Base-by-base conservation (phyloP, 306 rosid species). In the Glycine soja region DNA sequence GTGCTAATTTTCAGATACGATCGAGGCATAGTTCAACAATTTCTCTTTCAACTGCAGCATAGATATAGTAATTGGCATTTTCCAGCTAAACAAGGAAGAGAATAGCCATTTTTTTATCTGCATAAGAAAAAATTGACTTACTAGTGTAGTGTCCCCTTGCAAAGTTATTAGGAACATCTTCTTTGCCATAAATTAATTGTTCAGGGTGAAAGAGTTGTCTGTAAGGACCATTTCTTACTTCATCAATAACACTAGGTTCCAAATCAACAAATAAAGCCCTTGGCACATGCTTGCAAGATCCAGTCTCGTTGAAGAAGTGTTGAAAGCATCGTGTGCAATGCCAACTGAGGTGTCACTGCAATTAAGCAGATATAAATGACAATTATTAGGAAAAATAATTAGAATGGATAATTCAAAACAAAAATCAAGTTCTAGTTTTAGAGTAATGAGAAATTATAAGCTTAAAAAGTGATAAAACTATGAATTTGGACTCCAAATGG, bases 141-240 rank as follows among this genome's bases (percentile, higher is more conserved):
- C 93, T 19, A 18, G 97, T 91, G 65, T 91, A 91, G 78, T 91
- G 97, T 65, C 97, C 93, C 78, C 97, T 85, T 9, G 97, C 93
- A 77, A 87, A 91, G 83, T 91, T 90, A 86, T 90, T 91, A 7
- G 97, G 93, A 56, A 93, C 97, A 70, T 91, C 97, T 82, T 90
- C 97, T 85, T 88, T 91, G 74, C 97, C 97, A 53, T 92, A 88
- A 58, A 91, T 87, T 52, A 91, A 88, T 82, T 91, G 97, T 81
- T 90, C 92, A 8, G 97, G 97, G 84, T 91, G 97, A 71, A 91
- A 91, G 47, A 91, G 93, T 87, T 91, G 93, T 76, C 93, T 82
- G 77, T 91, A 90, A 61, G 76, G 0, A 78, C 97, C 93, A 75
- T 79, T 45, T 81, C 90, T 87, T 10, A 91, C 79, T 87, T 91